These are phyloP conservation scores for Trichoderma oligosporum DNA, from an alignment of 2,329 filamentous ascomycete species.

Conservation along the genomic window DNA sequence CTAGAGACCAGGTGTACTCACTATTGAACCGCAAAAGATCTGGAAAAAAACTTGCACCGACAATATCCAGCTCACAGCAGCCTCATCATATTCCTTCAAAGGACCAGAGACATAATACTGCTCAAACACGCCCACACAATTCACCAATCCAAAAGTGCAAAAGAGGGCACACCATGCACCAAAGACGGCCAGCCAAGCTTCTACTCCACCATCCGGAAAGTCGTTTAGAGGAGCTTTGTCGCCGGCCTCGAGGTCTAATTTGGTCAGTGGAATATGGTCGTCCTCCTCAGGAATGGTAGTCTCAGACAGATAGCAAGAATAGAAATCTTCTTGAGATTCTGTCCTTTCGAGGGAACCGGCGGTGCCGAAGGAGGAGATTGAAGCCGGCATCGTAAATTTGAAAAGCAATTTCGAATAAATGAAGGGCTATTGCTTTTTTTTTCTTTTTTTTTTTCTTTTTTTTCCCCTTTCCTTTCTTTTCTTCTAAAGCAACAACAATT, in stretches of 20 bases:
- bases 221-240: conserved; percentile 32
- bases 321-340: not conserved
- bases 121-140: conserved; percentile 54
- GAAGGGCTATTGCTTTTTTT: not conserved
- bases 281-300: not conserved
- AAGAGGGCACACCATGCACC: conserved; percentile 44
- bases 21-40: conserved; percentile 47
- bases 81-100: conserved; percentile 46
- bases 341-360: not conserved
- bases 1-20: conserved; percentile 29
- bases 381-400: not conserved
- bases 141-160: conserved; percentile 44
- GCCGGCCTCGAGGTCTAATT: conserved; percentile 6
- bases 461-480: too few relatives aligned
- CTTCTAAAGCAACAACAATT: too few relatives aligned
- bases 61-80: conserved; percentile 57
- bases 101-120: conserved; percentile 52
- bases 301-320: not conserved
- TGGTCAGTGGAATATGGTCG: not conserved
- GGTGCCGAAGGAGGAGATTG: not conserved
- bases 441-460: too few relatives aligned
- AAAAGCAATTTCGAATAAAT: not conserved
- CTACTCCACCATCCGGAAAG: conserved; percentile 56
- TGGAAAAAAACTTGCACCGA: conserved; percentile 50
- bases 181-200: conserved; percentile 56